Base-by-base conservation (phyloP, 1,139 yeast genomes). In the Yamadazyma pseudoaaseri region DNA sequence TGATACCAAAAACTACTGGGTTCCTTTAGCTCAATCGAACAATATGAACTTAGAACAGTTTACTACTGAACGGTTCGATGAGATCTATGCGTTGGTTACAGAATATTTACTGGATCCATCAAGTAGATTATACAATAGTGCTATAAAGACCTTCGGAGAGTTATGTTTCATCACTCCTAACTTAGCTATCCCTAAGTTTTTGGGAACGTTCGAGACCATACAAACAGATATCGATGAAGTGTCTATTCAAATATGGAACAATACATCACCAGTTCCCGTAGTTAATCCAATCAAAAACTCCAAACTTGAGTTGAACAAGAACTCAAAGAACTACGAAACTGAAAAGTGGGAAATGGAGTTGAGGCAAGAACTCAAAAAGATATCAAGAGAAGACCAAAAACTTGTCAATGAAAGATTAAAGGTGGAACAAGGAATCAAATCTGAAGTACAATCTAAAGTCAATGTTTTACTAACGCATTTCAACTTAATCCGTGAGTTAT, bases 301-400 rank as follows among this genome's bases (percentile, higher is more conserved):
- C 10, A 65, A 67, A 31, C 64, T 70, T 48, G 54, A 49, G 2
- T 58, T 57, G 18, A 67, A 65, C 39, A 86, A 84, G 50, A 86
- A 86, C 52, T 61, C 84, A 3, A 86, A 79, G 51, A 96, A 89
- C 49, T 86, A 86, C 52, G 95, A 86, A 48, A 85, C 89, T 11
- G 69, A 76, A 42, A 81, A 86, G 51, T 92, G 98, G 97, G 98
- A 92, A 56, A 90, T 83, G 49, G 75, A 76, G 33, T 74, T 92
- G 30, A 77, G 90, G 48, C 79, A 79, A 44, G 92, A 86, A 52
- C 68, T 87, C 37, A 81, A 83, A 1, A 84, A 82, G 49, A 65
- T 82, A 31, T 72, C 95, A 7, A 84, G 79, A 46, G 97, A 89
- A 49, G 96, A 92, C 40, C 84, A 79, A 47, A 60, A 50, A 0